These are phyloP conservation scores for Prunus padus DNA, from an alignment of 306 rosid species.

Conservation along the genomic window DNA sequence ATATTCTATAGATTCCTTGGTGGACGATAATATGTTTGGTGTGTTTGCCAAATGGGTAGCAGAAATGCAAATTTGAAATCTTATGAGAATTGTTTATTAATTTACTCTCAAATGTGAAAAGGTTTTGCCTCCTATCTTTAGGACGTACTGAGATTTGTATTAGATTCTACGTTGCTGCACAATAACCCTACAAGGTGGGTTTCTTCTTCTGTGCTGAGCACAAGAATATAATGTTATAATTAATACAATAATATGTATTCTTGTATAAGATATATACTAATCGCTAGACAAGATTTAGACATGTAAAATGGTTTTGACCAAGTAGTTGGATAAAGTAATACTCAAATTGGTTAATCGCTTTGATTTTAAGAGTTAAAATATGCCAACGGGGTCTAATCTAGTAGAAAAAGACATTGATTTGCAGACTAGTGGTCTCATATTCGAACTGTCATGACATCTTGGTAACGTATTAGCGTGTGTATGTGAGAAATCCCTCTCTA, in stretches of 20 bases:
- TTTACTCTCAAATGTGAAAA: not conserved
- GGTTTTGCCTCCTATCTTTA: slow-evolving; percentile 1
- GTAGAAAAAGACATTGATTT: too few relatives aligned
- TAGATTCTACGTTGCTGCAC: not conserved
- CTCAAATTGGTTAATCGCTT: not conserved
- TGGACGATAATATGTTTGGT: slow-evolving; percentile 13
- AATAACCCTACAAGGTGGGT: slow-evolving; percentile 1
- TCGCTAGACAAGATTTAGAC: not conserved
- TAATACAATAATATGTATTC: not conserved
- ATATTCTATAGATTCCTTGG: not conserved
- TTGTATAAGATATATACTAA: not conserved
- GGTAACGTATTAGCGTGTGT: too few relatives aligned
- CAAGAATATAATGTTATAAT: not conserved
- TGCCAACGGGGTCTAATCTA: too few relatives aligned
- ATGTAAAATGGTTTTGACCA: not conserved
- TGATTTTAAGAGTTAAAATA: too few relatives aligned
- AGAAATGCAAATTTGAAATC: not conserved
- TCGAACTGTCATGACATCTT: too few relatives aligned
- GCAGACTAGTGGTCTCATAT: too few relatives aligned
- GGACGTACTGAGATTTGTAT: not conserved
- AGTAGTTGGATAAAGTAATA: slow-evolving; percentile 2
- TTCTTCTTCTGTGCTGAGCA: not conserved
- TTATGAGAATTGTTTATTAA: not conserved
- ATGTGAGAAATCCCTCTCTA: too few relatives aligned
- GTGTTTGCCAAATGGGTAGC: slow-evolving; percentile 2